These are phyloP conservation scores for Musa acuminata DNA, from an alignment of 176 grass and related monocot genomes.

Conservation along the genomic window DNA sequence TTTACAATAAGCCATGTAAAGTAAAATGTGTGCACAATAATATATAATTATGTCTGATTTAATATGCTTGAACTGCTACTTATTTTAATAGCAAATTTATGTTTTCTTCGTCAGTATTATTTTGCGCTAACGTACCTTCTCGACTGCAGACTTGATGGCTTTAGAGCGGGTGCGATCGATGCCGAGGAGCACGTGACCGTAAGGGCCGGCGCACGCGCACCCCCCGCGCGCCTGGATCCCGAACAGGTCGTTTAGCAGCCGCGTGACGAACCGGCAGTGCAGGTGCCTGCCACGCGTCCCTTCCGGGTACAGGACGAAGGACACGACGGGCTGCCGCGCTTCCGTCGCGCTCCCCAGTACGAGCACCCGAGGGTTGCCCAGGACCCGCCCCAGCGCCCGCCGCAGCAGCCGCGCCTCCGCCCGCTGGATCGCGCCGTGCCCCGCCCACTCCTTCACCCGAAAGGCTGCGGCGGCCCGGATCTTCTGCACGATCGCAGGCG, in stretches of 20 bases:
- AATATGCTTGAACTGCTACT: no score
- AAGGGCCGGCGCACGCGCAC: constrained; percentile 58
- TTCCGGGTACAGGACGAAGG: constrained; percentile 47
- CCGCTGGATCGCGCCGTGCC: constrained; percentile 20
- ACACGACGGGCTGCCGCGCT: constrained; percentile 48
- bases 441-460: constrained; percentile 65
- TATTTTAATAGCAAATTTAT: no score
- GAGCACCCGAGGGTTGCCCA: constrained; percentile 23
- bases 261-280: constrained; percentile 50
- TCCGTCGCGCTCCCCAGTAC: constrained; percentile 44
- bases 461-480: constrained; percentile 48
- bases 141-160: constrained; percentile 40
- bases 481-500: constrained; percentile 57
- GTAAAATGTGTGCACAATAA: no score
- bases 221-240: constrained; percentile 74
- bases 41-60: no score
- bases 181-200: constrained; percentile 48
- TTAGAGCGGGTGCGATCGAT: constrained; percentile 37
- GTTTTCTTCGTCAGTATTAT: no score
- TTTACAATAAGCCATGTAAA: no score
- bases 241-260: constrained; percentile 58
- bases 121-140: constrained; percentile 21
- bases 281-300: constrained; percentile 19
- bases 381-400: constrained; percentile 30
- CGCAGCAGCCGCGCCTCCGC: constrained; percentile 24